phyloP scores from a whole-genome alignment of 768 basidiomycete genomes.

The Chalciporus piperatus region DNA sequence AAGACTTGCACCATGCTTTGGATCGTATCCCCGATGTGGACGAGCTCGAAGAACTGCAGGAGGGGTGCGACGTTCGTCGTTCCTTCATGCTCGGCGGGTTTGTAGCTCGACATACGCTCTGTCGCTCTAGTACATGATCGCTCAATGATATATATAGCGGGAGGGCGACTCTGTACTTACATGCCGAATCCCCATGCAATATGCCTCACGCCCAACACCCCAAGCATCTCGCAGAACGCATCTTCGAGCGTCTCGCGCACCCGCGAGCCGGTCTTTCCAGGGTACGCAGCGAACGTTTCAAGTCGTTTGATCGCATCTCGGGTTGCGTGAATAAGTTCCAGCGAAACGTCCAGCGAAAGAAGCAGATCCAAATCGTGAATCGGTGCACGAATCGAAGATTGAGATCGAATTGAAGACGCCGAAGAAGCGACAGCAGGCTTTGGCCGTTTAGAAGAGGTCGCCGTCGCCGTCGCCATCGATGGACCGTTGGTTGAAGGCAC shows the following conservation, averaged over 20 bases:
- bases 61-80: slow-evolving; percentile 86
- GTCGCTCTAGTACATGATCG: slow-evolving; percentile 58
- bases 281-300: slow-evolving; percentile 86
- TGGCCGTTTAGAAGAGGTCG: neutral
- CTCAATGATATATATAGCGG: neutral
- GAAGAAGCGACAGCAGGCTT: neutral
- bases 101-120: slow-evolving; percentile 85
- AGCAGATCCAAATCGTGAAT: slow-evolving; percentile 67
- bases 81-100: slow-evolving; percentile 81
- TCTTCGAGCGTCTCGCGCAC: slow-evolving; percentile 95
- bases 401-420: slow-evolving; percentile 1
- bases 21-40: slow-evolving; percentile 96
- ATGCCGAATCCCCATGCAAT: slow-evolving; percentile 73
- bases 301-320: slow-evolving; percentile 90
- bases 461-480: neutral
- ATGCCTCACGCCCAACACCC: slow-evolving; percentile 75
- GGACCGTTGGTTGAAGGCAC: neutral
- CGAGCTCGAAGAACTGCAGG: slow-evolving; percentile 95
- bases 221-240: slow-evolving; percentile 81
- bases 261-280: slow-evolving; percentile 80
- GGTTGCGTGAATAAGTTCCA: slow-evolving; percentile 91
- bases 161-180: slow-evolving; percentile 41
- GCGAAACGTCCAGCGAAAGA: slow-evolving; percentile 85
- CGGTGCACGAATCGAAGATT: slow-evolving; percentile 16
- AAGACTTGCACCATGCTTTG: slow-evolving; percentile 98